A percentile compares a stretch with the other conserved stretches of the same genome.
These are phyloP conservation scores for Mycena venus DNA, from an alignment of 768 basidiomycete species.

Conservation along the genomic window DNA sequence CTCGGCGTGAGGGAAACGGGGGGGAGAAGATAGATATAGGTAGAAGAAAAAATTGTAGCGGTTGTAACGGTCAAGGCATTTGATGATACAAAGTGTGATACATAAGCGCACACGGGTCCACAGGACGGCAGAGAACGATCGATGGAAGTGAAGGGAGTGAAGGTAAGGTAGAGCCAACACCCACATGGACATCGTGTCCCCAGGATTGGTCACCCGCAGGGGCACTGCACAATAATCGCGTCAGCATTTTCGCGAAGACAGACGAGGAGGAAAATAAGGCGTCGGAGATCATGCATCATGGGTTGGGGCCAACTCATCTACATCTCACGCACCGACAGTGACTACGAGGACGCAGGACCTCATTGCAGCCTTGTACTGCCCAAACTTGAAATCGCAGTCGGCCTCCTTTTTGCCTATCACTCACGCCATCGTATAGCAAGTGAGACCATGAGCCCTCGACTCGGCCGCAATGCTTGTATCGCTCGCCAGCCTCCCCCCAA, in stretches of 20 bases:
- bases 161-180: neutral
- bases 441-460: no score
- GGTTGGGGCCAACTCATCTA: neutral
- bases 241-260: slow-evolving; percentile 8
- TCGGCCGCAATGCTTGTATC: no score
- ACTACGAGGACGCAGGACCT: neutral
- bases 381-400: neutral
- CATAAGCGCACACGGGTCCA: slow-evolving; percentile 15
- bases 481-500: no score
- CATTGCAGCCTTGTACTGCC: slow-evolving; percentile 23
- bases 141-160: neutral
- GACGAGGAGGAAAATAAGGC: neutral
- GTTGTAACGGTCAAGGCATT: neutral
- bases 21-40: neutral
- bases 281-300: neutral
- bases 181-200: slow-evolving; percentile 32
- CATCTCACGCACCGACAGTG: neutral
- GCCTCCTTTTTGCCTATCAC: no score
- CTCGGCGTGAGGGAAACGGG: slow-evolving; percentile 12
- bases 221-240: slow-evolving; percentile 15
- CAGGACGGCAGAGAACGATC: neutral
- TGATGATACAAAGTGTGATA: neutral
- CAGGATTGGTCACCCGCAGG: slow-evolving; percentile 31
- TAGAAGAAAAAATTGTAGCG: neutral
- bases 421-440: no score